A percentile compares a stretch with the other conserved stretches of the same genome.
These are phyloP conservation scores for Suillus clintonianus DNA, from an alignment of 768 basidiomycete genomes.

Conservation along the genomic window DNA sequence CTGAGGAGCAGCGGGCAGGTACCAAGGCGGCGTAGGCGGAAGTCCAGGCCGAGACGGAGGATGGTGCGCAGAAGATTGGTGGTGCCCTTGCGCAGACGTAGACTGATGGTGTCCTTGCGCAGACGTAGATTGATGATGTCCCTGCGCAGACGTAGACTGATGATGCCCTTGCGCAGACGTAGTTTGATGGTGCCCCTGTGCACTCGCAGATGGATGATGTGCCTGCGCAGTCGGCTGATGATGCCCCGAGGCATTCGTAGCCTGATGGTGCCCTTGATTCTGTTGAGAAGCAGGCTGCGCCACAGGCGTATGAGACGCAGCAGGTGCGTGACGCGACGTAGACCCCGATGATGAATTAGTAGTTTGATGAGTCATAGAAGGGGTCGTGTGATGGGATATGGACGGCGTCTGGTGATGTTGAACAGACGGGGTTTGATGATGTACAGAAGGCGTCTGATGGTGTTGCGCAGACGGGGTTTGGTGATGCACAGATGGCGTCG, in stretches of 20 bases:
- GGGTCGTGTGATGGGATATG: background rate
- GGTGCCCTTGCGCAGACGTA: constrained; percentile 20
- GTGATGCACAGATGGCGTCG: background rate
- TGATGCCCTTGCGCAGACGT: constrained; percentile 20
- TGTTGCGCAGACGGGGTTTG: background rate
- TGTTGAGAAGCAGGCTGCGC: background rate
- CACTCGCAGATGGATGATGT: constrained; percentile 11
- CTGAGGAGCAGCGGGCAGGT: background rate
- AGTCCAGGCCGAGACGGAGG: constrained; percentile 4
- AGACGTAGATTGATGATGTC: constrained; percentile 7
- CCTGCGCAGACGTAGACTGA: constrained; percentile 17
- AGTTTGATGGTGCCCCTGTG: constrained; percentile 9
- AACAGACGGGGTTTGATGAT: background rate
- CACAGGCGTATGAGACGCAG: constrained; percentile 8
- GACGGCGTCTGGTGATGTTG: background rate
- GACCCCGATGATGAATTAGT: background rate
- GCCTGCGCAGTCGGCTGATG: constrained; percentile 17
- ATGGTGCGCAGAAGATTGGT: background rate
- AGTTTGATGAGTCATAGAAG: constrained; percentile 1
- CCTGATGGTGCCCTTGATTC: background rate
- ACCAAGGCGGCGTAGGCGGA: constrained; percentile 24
- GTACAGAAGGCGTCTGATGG: background rate
- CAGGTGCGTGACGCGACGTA: background rate
- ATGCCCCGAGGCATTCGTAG: background rate
- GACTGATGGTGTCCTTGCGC: constrained; percentile 16